phyloP scores from a whole-genome alignment of 2,329 filamentous ascomycete genomes.

The Fusarium nygamai region DNA sequence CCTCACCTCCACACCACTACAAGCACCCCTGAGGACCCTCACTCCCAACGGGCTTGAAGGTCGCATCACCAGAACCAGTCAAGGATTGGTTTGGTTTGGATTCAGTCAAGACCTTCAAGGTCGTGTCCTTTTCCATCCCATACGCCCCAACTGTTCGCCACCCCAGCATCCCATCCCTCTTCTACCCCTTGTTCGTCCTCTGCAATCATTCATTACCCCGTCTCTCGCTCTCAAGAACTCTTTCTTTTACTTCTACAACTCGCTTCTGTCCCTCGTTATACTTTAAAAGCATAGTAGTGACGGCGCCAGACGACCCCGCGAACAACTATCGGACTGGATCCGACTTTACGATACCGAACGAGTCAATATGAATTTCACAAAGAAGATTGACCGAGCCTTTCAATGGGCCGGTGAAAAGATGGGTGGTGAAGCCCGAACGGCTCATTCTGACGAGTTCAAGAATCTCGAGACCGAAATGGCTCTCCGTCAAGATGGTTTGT shows the following conservation, averaged over 20 bases:
- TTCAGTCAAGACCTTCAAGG: conserved; percentile 7
- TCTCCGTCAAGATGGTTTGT: conserved; percentile 84
- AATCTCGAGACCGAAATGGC: conserved; percentile 89
- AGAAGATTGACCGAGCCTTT: conserved; percentile 94
- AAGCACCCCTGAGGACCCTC: conserved; percentile 20
- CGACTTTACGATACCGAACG: conserved; percentile 22
- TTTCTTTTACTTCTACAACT: not conserved
- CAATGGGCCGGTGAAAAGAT: conserved; percentile 99
- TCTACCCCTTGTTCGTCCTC: conserved; percentile 33
- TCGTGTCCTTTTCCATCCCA: conserved; percentile 26
- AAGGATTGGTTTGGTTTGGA: not conserved
- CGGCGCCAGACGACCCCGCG: conserved; percentile 24
- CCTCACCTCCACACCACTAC: conserved; percentile 34
- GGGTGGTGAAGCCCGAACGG: conserved; percentile 89
- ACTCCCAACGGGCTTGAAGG: conserved; percentile 18
- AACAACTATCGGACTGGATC: conserved; percentile 39
- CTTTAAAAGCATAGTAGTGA: conserved; percentile 10
- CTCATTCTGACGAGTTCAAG: conserved; percentile 90
- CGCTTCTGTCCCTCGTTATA: conserved; percentile 18
- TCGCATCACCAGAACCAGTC: conserved; percentile 22
- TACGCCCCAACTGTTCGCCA: conserved; percentile 41
- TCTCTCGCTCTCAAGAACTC: conserved; percentile 31
- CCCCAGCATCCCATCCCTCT: conserved; percentile 35
- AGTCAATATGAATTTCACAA: conserved; percentile 67
- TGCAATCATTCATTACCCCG: conserved; percentile 41